Percentiles rank a stretch among this genome's conserved stretches.
These are phyloP conservation scores for Penicillium sp. DNA, from an alignment of 2,329 filamentous ascomycete species.

Conservation along the genomic window DNA sequence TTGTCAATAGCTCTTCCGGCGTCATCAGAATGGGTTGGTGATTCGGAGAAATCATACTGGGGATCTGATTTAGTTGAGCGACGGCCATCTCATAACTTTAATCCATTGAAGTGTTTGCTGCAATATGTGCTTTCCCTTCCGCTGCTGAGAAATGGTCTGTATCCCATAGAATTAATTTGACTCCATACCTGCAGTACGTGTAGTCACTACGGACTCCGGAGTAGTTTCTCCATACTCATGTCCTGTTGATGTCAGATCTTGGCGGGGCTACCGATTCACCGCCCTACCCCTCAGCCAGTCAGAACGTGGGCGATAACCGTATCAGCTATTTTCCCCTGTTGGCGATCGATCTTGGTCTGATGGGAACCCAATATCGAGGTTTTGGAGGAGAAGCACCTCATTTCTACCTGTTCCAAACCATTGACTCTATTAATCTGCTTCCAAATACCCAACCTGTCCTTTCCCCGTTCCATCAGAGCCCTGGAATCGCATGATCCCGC, in stretches of 20 bases:
- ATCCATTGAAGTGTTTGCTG: neutral
- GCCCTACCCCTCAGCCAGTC: slow-evolving; percentile 16
- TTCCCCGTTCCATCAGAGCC: neutral
- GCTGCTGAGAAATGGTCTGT: too few relatives aligned
- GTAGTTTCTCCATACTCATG: neutral
- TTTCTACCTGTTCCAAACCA: slow-evolving; percentile 1
- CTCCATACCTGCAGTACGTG: neutral
- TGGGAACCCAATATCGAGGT: slow-evolving; percentile 8
- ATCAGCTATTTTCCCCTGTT: slow-evolving; percentile 21
- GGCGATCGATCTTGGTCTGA: slow-evolving; percentile 10
- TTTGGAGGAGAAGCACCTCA: slow-evolving; percentile 13
- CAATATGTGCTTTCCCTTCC: neutral
- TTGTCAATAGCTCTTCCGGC: slow-evolving; percentile 28
- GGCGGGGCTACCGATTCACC: slow-evolving; percentile 18
- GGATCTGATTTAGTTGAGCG: slow-evolving; percentile 10
- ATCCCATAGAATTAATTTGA: too few relatives aligned
- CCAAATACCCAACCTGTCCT: neutral
- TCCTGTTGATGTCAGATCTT: neutral
- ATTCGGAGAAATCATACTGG: slow-evolving; percentile 17
- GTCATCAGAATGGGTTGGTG: slow-evolving; percentile 26
- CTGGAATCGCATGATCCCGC: slow-evolving; percentile 11
- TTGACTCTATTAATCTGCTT: slow-evolving; percentile 2
- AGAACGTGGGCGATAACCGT: slow-evolving; percentile 26
- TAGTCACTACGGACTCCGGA: neutral
- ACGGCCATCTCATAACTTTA: slow-evolving; percentile 6